Percentiles rank a stretch among this genome's conserved stretches.
Conservation (phyloP, 768 basidiomycete genomes). For the Podaxis sp. region DNA sequence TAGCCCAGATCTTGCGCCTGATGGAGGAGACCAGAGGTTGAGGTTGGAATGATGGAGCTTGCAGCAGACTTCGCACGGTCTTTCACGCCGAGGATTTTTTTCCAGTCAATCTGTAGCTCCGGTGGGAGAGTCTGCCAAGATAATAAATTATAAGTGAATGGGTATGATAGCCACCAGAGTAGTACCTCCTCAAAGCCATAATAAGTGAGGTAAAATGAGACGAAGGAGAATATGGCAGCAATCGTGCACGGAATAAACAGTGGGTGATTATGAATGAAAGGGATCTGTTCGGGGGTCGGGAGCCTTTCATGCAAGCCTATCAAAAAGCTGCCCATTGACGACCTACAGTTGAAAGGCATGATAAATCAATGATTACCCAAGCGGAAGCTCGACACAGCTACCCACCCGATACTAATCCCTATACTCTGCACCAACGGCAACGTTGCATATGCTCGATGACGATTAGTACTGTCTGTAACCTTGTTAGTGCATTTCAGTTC, state of each 20-base stretch:
- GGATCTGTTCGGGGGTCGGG: constrained; percentile 18
- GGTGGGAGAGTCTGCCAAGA: constrained; percentile 14
- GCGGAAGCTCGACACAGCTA: neutral
- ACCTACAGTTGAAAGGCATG: constrained; percentile 17
- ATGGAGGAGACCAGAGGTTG: constrained; percentile 3
- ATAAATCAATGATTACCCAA: neutral
- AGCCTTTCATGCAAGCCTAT: constrained; percentile 28
- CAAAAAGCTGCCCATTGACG: constrained; percentile 31
- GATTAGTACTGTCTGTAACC: constrained; percentile 30
- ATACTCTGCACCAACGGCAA: constrained; percentile 26
- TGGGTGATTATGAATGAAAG: constrained; percentile 29
- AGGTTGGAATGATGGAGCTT: neutral
- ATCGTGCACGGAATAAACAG: constrained; percentile 37
- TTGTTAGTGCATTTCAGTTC: constrained; percentile 11
- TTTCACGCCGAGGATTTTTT: neutral
- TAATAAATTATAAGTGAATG: neutral
- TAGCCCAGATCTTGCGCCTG: neutral
- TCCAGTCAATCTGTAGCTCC: constrained; percentile 5
- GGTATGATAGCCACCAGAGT: too few relatives aligned
- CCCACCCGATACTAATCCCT: constrained; percentile 25
- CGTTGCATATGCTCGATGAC: constrained; percentile 25
- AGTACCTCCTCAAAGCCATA: neutral
- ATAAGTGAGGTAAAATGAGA: constrained; percentile 19
- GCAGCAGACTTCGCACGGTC: neutral
- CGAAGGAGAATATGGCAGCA: constrained; percentile 25